Evolutionary conservation across 1,284 basidiomycete genomes (phyloP).

Genomic region (Moesziomyces sp.): DNA sequence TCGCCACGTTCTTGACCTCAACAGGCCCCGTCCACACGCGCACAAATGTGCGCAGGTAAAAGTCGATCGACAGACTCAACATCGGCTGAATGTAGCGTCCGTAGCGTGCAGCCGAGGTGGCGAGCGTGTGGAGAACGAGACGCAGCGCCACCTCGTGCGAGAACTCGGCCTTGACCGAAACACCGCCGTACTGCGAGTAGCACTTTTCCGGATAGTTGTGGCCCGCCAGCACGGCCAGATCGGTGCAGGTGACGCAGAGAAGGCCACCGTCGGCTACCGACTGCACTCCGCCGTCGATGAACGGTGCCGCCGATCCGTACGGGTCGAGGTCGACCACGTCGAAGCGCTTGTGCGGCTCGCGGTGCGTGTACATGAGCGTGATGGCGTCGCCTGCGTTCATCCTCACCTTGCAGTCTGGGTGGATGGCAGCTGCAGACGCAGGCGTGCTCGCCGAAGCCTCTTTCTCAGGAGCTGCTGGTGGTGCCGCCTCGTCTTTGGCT

Average conservation of each 20-base stretch:
- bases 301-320: slow-evolving; percentile 95
- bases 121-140: slow-evolving; percentile 85
- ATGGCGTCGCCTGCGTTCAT: slow-evolving; percentile 65
- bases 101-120: slow-evolving; percentile 88
- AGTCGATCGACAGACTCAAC: slow-evolving; percentile 95
- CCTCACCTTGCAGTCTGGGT: slow-evolving; percentile 63
- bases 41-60: slow-evolving; percentile 94
- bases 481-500: slow-evolving; percentile 2
- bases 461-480: slow-evolving; percentile 4
- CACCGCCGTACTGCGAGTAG: slow-evolving; percentile 80
- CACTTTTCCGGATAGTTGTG: slow-evolving; percentile 89
- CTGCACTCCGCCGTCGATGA: slow-evolving; percentile 96
- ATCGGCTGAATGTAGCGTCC: slow-evolving; percentile 90
- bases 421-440: slow-evolving; percentile 34
- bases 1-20: slow-evolving; percentile 83
- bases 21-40: slow-evolving; percentile 79
- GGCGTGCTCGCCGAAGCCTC: slow-evolving; percentile 6
- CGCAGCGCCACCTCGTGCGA: slow-evolving; percentile 76
- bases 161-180: slow-evolving; percentile 89
- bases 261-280: slow-evolving; percentile 83
- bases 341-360: slow-evolving; percentile 78
- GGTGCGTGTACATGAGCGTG: slow-evolving; percentile 89
- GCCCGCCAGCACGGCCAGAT: slow-evolving; percentile 91
- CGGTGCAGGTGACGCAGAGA: slow-evolving; percentile 95
- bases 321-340: slow-evolving; percentile 97